Percentiles rank a stretch among this genome's conserved stretches.
These are phyloP conservation scores for Rhododendron ferrugineum DNA, from an alignment of 148 eudicot genomes.

Conservation along the genomic window DNA sequence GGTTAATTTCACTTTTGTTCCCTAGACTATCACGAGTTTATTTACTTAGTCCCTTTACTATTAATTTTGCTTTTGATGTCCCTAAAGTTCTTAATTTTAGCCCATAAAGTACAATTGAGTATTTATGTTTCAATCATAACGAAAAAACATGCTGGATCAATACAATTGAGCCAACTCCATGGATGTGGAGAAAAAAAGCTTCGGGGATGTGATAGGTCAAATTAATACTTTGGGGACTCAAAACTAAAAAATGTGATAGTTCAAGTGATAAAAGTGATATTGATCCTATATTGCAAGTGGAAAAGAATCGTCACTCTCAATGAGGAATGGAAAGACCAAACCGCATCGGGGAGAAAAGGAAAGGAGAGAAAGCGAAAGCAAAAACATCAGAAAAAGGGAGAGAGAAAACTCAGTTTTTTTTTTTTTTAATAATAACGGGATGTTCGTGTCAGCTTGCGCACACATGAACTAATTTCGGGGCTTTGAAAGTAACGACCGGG, in stretches of 20 bases:
- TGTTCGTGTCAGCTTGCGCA: fast-evolving
- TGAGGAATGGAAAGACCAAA: constrained; percentile 29
- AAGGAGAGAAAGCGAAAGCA: constrained; percentile 6
- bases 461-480: too few relatives aligned
- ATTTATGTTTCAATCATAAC: background rate
- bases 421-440: too few relatives aligned
- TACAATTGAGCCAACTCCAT: background rate
- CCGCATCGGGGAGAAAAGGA: constrained; percentile 15
- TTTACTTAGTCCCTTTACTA: background rate
- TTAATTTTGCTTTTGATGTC: background rate
- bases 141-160: too few relatives aligned
- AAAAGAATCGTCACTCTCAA: background rate
- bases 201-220: background rate
- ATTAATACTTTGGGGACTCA: background rate
- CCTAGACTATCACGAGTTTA: background rate
- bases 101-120: background rate
- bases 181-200: too few relatives aligned
- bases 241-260: background rate
- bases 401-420: background rate
- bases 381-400: constrained; percentile 3
- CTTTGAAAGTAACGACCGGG: too few relatives aligned
- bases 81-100: background rate
- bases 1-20: background rate
- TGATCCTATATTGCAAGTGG: background rate
- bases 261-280: background rate